These are phyloP conservation scores for Cyclostephanos invisitatus DNA, from an alignment of 108 stramenopile genomes.

Conservation along the genomic window DNA sequence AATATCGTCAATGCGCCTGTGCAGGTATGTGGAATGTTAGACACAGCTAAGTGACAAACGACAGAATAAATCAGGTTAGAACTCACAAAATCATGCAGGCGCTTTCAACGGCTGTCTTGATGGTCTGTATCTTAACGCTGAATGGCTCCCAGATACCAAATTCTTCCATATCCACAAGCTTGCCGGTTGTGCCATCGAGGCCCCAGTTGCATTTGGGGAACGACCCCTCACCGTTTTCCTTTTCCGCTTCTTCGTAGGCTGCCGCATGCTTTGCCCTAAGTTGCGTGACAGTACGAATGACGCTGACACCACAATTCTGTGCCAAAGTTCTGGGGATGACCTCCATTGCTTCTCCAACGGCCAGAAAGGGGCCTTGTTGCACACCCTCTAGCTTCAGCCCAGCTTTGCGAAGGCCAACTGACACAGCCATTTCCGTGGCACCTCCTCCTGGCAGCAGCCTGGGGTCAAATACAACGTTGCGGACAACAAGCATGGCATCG, in stretches of 20 bases:
- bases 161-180: slow-evolving; percentile 95
- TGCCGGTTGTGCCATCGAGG: slow-evolving; percentile 94
- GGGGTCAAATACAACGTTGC: slow-evolving; percentile 98
- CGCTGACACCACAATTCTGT: slow-evolving; percentile 98
- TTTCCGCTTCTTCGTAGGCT: slow-evolving; percentile 64
- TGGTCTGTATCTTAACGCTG: slow-evolving; percentile 99
- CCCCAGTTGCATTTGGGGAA: slow-evolving; percentile 85
- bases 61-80: slow-evolving; percentile 1
- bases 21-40: background rate
- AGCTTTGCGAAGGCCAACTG: slow-evolving; percentile 83
- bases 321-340: slow-evolving; percentile 99
- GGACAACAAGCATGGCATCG: slow-evolving; percentile 99
- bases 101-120: slow-evolving; percentile 99
- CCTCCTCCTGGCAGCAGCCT: slow-evolving; percentile 98
- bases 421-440: slow-evolving; percentile 98
- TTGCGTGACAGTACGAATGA: slow-evolving; percentile 96
- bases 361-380: slow-evolving; percentile 95
- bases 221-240: slow-evolving; percentile 37
- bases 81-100: slow-evolving; percentile 93
- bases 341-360: slow-evolving; percentile 98
- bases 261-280: slow-evolving; percentile 95
- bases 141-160: slow-evolving; percentile 99
- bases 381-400: slow-evolving; percentile 81
- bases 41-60: slow-evolving; percentile 8
- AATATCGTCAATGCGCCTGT: slow-evolving; percentile 97